Percentiles rank a stretch among this genome's conserved stretches.
Evolutionary conservation across 768 basidiomycete genomes (phyloP).

Genomic region (Boletales sp.): DNA sequence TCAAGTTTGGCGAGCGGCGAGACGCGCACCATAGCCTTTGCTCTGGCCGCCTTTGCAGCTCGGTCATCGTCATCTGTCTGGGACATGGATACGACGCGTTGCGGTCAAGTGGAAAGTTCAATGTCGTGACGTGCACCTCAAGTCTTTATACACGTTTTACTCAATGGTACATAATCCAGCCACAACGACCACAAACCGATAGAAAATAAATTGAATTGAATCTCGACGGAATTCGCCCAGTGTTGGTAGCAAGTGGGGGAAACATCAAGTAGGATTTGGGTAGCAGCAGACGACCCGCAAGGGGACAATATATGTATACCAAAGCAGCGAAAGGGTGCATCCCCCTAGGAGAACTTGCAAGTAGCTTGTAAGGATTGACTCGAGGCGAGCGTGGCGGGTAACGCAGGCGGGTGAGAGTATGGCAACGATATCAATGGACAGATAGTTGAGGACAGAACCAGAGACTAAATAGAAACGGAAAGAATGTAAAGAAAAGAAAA

Average conservation of each 20-base stretch:
- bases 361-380: constrained; percentile 60
- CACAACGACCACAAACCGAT: background rate
- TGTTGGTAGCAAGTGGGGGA: constrained; percentile 35
- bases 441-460: constrained; percentile 22
- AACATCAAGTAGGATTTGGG: constrained; percentile 33
- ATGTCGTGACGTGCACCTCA: constrained; percentile 1
- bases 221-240: constrained; percentile 44
- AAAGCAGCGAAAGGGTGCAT: constrained; percentile 31
- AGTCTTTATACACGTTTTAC: constrained; percentile 3
- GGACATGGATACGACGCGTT: constrained; percentile 16
- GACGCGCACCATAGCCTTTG: constrained; percentile 69
- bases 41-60: constrained; percentile 78
- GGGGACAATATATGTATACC: constrained; percentile 36
- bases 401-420: constrained; percentile 52
- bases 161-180: background rate
- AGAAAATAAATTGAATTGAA: constrained; percentile 31
- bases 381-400: constrained; percentile 44
- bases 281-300: constrained; percentile 29
- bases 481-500: constrained; percentile 14
- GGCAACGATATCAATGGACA: constrained; percentile 52
- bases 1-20: background rate
- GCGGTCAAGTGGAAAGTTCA: background rate
- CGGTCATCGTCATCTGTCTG: constrained; percentile 74
- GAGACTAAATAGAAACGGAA: constrained; percentile 19
- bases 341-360: constrained; percentile 32